phyloP scores from a whole-genome alignment of 1,284 basidiomycete species.

The Naganishia cerealis region DNA sequence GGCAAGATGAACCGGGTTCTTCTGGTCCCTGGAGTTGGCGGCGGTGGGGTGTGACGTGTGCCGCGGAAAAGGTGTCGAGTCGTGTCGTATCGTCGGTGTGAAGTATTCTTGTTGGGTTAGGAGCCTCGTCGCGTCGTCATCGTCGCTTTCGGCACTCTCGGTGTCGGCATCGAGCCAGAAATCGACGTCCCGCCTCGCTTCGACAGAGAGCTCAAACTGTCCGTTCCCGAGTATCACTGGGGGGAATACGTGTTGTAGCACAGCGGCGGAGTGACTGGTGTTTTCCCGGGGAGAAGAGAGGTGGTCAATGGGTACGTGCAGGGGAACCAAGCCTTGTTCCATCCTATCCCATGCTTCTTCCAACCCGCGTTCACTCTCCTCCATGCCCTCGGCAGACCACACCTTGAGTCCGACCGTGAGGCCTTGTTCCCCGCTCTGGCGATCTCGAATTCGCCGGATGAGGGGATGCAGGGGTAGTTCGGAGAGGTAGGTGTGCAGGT shows the following conservation, averaged over 20 bases:
- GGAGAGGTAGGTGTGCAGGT: conserved; percentile 47
- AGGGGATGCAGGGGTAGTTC: conserved; percentile 49
- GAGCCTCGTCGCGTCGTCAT: neutral
- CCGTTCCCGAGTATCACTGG: conserved; percentile 46
- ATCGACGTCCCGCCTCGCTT: conserved; percentile 48
- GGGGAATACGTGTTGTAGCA: conserved; percentile 37
- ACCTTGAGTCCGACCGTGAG: conserved; percentile 52
- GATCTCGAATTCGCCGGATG: conserved; percentile 40
- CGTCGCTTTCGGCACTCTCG: conserved; percentile 27
- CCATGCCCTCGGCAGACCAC: conserved; percentile 49
- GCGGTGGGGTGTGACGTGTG: neutral
- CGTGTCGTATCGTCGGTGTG: conserved; percentile 46
- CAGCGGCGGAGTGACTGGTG: conserved; percentile 17
- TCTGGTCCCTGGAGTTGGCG: neutral
- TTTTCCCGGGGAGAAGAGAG: conserved; percentile 24
- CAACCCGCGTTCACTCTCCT: conserved; percentile 38
- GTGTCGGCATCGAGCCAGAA: conserved; percentile 44
- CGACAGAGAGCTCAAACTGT: conserved; percentile 42
- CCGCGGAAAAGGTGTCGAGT: neutral
- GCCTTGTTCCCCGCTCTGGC: conserved; percentile 45
- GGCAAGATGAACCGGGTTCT: neutral
- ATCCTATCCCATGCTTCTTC: conserved; percentile 50
- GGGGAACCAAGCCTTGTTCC: conserved; percentile 47
- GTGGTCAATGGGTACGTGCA: conserved; percentile 43
- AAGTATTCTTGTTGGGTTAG: conserved; percentile 53